Base-by-base conservation (phyloP, 2,329 filamentous ascomycete species). In the Claviceps paspali region DNA sequence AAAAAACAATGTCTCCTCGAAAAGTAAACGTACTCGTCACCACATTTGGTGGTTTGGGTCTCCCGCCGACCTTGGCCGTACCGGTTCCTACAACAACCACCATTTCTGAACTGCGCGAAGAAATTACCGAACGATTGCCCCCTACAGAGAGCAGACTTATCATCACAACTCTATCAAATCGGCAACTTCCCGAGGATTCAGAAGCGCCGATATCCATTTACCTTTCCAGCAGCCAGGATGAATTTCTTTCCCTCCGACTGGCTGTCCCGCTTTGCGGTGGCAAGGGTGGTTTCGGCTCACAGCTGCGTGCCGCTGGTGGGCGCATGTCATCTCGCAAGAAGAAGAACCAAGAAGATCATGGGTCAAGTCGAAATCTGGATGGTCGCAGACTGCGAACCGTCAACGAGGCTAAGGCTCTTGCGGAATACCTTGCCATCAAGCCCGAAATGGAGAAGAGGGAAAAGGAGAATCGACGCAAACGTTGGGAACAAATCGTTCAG, bases 311-410 rank as follows among this genome's bases (percentile, higher is more conserved):
- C 0, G 91, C 91, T 3, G 91, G 92, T 53, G 91, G 92, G 29
- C 88, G 92, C 63, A 98, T 98, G 91, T 93, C 86, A 2, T 88
- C 83, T n/a, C 73, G 74, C 50, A 92, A 92, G 65, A 91, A 88
- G 68, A 79, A 79, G 52, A 79, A 79, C 39, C 76, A 82, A 49
- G 85, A 93, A 27, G 79, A 85, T 43, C 88, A 92, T 51, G 87
- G 78, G 18, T 95, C 87, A 2, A 94, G 84, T 53, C 77, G 91
- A 45, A 98, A 96, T 47, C 68, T 98, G 2, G 91, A 96, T 51
- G 91, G 91, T 0, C 77, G 91, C 17, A 74, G 91, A 39, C 59
- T 98, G 38, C 78, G 92, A 35, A 96, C 91, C 2, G 84, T 96
- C 21, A 88, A 82, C 27, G 91, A 98, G 56, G 91, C 91, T 24